Conservation (phyloP, 768 basidiomycete species). For the Termitomyces sp. region DNA sequence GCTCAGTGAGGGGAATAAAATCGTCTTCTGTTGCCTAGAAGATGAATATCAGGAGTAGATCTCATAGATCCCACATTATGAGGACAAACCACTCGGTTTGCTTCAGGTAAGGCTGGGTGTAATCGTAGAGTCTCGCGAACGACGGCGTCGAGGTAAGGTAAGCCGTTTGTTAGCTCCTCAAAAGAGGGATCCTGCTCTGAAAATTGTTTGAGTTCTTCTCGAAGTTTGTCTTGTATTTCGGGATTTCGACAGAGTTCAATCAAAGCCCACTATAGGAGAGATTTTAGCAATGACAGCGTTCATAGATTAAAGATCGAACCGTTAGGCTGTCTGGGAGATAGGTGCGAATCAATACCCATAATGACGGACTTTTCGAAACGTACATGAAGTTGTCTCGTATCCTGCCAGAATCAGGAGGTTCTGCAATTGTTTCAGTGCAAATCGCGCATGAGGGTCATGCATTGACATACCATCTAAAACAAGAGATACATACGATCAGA, state of each 20-base stretch:
- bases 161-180: constrained; percentile 5
- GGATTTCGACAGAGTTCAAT: constrained; percentile 27
- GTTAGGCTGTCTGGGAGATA: not conserved
- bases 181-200: constrained; percentile 1
- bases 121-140: constrained; percentile 34
- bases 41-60: not conserved
- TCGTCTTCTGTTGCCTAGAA: not conserved
- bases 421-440: not conserved
- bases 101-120: constrained; percentile 28
- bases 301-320: not conserved
- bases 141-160: constrained; percentile 22
- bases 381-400: constrained; percentile 18
- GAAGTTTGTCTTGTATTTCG: constrained; percentile 23
- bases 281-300: not conserved
- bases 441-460: not conserved
- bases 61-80: not conserved
- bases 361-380: not conserved
- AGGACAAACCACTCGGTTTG: constrained; percentile 2
- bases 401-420: constrained; percentile 16
- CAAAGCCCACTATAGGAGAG: constrained; percentile 25
- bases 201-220: constrained; percentile 22
- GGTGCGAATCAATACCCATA: not conserved
- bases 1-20: constrained; percentile 7
- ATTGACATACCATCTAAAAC: constrained; percentile 15
- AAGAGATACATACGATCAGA: not conserved